A percentile compares a stretch with the other conserved stretches of the same genome.
These are phyloP conservation scores for Medicago ruthenica DNA, from an alignment of 306 rosid genomes.

Conservation along the genomic window DNA sequence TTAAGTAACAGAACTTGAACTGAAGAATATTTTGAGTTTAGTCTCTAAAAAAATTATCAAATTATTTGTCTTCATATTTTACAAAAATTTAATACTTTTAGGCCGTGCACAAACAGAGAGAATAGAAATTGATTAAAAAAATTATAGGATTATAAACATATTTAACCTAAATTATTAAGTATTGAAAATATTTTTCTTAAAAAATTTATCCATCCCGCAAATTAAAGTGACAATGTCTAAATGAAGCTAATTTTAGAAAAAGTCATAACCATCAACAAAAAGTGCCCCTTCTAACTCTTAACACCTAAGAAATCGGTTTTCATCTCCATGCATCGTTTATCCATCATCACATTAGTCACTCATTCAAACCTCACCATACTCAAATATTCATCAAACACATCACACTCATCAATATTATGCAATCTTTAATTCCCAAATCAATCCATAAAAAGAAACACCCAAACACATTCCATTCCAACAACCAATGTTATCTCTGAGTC, in stretches of 20 bases:
- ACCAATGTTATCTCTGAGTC: slow-evolving; percentile 41
- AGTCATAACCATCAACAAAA: slow-evolving; percentile 12
- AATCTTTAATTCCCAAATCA: slow-evolving; percentile 27
- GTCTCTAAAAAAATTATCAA: too few species aligned
- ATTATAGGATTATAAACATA: too few species aligned
- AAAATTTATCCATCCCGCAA: background rate
- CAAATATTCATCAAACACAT: background rate
- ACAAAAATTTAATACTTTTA: too few species aligned
- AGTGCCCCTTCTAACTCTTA: slow-evolving; percentile 28
- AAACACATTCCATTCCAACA: slow-evolving; percentile 12
- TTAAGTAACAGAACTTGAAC: too few species aligned
- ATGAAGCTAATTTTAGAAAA: slow-evolving; percentile 43
- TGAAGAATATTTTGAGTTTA: too few species aligned
- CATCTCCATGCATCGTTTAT: slow-evolving; percentile 8
- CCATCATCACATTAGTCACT: slow-evolving; percentile 4
- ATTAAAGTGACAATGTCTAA: slow-evolving; percentile 9
- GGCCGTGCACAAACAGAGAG: too few species aligned
- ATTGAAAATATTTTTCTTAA: too few species aligned
- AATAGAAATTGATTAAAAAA: too few species aligned
- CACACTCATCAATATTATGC: slow-evolving; percentile 37
- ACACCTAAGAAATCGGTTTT: slow-evolving; percentile 13
- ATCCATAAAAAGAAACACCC: slow-evolving; percentile 47
- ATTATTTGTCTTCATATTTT: too few species aligned
- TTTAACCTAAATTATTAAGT: too few species aligned
- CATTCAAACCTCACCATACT: slow-evolving; percentile 3